These are phyloP conservation scores for Pleurostoma richardsiae DNA, from an alignment of 2,329 filamentous ascomycete species.

Conservation along the genomic window DNA sequence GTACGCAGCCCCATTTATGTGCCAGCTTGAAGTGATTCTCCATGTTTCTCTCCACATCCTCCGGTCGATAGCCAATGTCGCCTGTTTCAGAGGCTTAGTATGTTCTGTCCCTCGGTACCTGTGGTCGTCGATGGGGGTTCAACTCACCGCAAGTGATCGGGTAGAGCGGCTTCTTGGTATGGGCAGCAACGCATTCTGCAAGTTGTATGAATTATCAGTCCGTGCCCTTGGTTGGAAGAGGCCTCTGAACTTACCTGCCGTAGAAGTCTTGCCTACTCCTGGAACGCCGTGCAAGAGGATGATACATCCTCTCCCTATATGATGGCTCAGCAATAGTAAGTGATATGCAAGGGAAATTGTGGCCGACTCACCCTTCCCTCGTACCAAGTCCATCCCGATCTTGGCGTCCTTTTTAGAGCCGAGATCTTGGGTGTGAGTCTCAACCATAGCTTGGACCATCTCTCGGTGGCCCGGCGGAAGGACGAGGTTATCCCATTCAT, in stretches of 20 bases:
- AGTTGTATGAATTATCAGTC: too few species aligned
- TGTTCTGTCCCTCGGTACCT: background rate
- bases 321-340: background rate
- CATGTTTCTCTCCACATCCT: conserved; percentile 20
- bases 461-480: conserved; percentile 19
- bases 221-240: too few species aligned
- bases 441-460: conserved; percentile 21
- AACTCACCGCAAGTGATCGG: conserved; percentile 3
- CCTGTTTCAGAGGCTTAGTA: conserved; percentile 8
- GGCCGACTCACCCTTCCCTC: conserved; percentile 1
- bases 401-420: background rate
- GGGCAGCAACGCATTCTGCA: conserved; percentile 2
- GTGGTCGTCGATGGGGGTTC: too few species aligned
- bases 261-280: conserved; percentile 6
- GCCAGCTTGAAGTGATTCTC: conserved; percentile 13
- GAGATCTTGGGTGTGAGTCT: conserved; percentile 13
- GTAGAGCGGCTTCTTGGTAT: conserved; percentile 2
- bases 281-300: background rate
- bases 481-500: conserved; percentile 19
- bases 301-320: background rate
- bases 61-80: conserved; percentile 24
- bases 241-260: conserved; percentile 2
- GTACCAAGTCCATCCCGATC: conserved; percentile 1
- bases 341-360: background rate
- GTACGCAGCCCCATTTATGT: conserved; percentile 13